Base-by-base conservation (phyloP, 2,329 filamentous ascomycete species). In the Fusarium sp. region DNA sequence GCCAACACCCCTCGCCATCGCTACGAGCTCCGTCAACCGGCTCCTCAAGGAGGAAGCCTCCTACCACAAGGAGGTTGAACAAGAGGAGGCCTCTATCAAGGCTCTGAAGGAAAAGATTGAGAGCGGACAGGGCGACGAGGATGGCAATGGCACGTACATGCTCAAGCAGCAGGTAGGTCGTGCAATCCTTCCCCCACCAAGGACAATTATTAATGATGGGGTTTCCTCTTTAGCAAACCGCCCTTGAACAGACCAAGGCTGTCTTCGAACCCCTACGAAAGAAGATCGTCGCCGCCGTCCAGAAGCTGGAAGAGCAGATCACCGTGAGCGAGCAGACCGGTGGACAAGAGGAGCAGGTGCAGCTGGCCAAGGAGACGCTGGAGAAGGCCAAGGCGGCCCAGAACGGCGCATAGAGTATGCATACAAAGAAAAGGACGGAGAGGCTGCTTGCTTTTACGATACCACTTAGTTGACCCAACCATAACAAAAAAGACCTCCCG, bases 1-100 rank as follows among this genome's bases (percentile, higher is more conserved):
- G 35, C 93, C 94, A 52, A 92, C 92, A 1, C 89, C 92, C 77
- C 91, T 98, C 82, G 84, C 90, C 78, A 97, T 98, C 81, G 92
- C 93, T 52, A 97, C 94, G 27, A 90, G 92, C 71, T 91, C 94
- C 22, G 91, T 98, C 76, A 88, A 90, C 78, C 94, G 97, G 68
- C 90, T 98, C 57, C 90, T 98, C 76, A 98, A 97, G 84, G 97
- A 99, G 84, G 94, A 98, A 83, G 87, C 89, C 43, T 96, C 92
- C 78, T 98, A 99, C 85, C 93, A 95, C 87, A 93, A 93, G 81
- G 97, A 99, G 83, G 89, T 95, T 22, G 86, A 89, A 73, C 87
- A 92, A 74, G 95, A 98, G 82, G 88, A 94, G 77, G 88, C 89
- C 71, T 90, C 93, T 66, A 89, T 97, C 74, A 85, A 89, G 82